Conservation (phyloP, 805 yeast genomes). For the Schwanniomyces polymorphus region DNA sequence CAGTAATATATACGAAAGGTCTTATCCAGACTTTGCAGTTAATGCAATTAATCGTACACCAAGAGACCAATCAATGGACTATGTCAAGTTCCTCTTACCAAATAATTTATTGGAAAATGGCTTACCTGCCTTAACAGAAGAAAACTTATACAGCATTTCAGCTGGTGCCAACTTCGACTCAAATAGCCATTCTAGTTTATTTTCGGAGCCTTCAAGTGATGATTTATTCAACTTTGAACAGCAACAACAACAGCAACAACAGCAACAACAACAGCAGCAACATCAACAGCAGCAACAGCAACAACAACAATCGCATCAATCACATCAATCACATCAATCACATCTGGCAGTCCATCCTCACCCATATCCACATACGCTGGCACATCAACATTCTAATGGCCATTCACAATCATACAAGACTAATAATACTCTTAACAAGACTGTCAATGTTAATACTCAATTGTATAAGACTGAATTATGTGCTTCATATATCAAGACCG, state of each 20-base stretch:
- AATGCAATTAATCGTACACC: constrained; percentile 2
- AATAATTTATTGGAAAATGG: constrained; percentile 15
- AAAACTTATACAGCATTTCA: constrained; percentile 22
- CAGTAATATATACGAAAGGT: not conserved
- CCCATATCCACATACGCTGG: not conserved
- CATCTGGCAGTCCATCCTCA: constrained; percentile 3
- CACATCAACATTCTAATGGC: not conserved
- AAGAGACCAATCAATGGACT: constrained; percentile 9
- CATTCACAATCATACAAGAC: not conserved
- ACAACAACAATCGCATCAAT: too few species aligned
- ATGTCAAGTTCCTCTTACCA: constrained; percentile 21
- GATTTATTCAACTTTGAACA: constrained; percentile 14
- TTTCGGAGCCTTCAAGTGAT: constrained; percentile 11
- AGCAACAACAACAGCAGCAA: constrained; percentile 9
- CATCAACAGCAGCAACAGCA: constrained; percentile 2
- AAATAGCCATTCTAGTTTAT: constrained; percentile 4
- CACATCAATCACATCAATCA: not conserved
- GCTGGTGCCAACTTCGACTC: not conserved
- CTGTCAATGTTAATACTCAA: constrained; percentile 49
- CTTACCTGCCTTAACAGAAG: constrained; percentile 35
- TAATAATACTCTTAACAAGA: not conserved
- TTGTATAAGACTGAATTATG: constrained; percentile 91
- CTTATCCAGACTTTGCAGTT: not conserved
- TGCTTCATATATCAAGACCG: constrained; percentile 67
- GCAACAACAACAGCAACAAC: constrained; percentile 12